phyloP scores from a whole-genome alignment of 208 protist species.

The Trichomonas vaginalis region DNA sequence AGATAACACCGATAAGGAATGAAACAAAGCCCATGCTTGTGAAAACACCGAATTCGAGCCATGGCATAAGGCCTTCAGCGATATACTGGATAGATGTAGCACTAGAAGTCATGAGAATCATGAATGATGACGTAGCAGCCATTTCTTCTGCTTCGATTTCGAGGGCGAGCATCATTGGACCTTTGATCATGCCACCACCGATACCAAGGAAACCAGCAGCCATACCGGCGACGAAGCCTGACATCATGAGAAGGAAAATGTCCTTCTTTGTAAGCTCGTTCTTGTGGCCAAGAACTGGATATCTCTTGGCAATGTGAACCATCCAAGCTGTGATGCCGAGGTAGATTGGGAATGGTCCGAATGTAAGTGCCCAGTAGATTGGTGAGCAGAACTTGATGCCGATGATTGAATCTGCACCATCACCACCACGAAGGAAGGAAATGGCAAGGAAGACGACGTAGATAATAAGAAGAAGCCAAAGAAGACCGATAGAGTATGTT shows the following conservation, averaged over 20 bases:
- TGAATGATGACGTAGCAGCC: slow-evolving; percentile 24
- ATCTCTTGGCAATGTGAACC: not conserved
- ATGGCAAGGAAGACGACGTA: not conserved
- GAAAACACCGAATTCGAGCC: not conserved
- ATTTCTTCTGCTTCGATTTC: slow-evolving; percentile 21
- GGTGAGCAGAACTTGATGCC: slow-evolving; percentile 11
- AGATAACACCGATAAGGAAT: not conserved
- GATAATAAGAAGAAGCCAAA: not conserved
- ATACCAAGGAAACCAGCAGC: slow-evolving; percentile 1
- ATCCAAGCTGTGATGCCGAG: not conserved
- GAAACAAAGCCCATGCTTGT: not conserved
- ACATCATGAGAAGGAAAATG: not conserved
- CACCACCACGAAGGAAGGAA: not conserved
- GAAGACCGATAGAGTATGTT: not conserved
- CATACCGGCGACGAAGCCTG: not conserved
- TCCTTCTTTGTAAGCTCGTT: not conserved
- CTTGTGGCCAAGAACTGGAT: not conserved
- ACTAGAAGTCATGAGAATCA: not conserved
- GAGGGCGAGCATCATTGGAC: slow-evolving; percentile 20
- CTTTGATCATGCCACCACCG: slow-evolving; percentile 23
- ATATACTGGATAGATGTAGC: not conserved
- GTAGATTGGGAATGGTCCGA: slow-evolving; percentile 6
- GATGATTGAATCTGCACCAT: not conserved
- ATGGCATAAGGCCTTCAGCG: not conserved
- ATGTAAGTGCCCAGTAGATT: not conserved